Conservation (phyloP, 495 filamentous ascomycete species). For the Neurospora terricola region DNA sequence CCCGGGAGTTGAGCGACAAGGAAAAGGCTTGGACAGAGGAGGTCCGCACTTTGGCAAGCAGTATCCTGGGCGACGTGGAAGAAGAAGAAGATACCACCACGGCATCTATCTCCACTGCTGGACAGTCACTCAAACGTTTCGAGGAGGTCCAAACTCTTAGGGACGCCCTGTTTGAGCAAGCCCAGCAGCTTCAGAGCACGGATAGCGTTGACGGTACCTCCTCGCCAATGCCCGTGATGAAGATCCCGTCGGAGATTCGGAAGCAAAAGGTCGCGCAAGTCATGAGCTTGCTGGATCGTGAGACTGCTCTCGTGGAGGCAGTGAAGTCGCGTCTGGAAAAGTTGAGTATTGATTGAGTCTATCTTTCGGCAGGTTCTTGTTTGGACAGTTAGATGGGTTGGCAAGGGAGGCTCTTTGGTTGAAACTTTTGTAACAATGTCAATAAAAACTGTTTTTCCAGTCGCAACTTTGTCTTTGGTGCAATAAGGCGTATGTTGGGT, state of each 20-base stretch:
- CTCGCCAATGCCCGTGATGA: slow-evolving; percentile 24
- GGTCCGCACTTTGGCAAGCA: slow-evolving; percentile 40
- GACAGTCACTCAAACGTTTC: slow-evolving; percentile 35
- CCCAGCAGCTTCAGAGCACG: slow-evolving; percentile 27
- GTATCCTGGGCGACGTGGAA: slow-evolving; percentile 28
- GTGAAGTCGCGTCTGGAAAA: slow-evolving; percentile 24
- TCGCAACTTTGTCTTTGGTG: background rate
- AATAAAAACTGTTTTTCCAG: background rate
- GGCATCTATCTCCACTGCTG: slow-evolving; percentile 15
- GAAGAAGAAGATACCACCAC: background rate
- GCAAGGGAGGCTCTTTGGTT: background rate
- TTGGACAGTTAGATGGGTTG: background rate
- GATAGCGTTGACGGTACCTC: slow-evolving; percentile 15
- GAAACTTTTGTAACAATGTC: background rate
- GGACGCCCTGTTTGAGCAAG: slow-evolving; percentile 43
- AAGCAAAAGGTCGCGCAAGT: slow-evolving; percentile 59
- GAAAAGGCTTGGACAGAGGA: slow-evolving; percentile 61
- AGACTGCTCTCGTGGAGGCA: slow-evolving; percentile 47
- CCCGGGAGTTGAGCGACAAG: slow-evolving; percentile 60
- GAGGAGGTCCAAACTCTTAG: slow-evolving; percentile 36
- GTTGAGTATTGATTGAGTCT: slow-evolving; percentile 18
- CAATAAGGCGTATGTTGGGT: background rate
- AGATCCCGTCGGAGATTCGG: slow-evolving; percentile 57
- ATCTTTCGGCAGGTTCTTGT: background rate
- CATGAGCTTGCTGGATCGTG: slow-evolving; percentile 60